Evolutionary conservation across 2,329 filamentous ascomycete genomes (phyloP), one percentile per base, ranked within the genome.

Genomic region (Thielaviopsis euricoi): DNA sequence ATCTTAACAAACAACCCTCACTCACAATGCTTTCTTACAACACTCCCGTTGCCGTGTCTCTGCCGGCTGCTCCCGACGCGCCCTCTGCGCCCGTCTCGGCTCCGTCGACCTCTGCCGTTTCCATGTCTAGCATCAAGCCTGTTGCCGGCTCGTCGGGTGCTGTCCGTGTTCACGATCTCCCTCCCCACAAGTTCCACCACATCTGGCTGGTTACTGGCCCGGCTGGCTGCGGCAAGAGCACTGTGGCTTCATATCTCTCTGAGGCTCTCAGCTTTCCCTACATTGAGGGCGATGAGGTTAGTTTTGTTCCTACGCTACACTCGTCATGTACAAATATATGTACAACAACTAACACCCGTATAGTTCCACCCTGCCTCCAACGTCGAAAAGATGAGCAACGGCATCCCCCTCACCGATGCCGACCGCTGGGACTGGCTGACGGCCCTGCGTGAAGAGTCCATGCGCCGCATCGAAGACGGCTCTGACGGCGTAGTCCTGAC

Each of bases 371-470:
- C 87, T 0, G 72, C 78, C 33, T 76, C 85, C 66, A 96, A 91
- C 72, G 83, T 90, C 64, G 84, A 90, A 57, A 98, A 97, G 72
- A 98, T 98, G 93, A 77, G 80, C 66, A 78, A 77, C 64, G 88
- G 88, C 64, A 83, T 82, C 58, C 89, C 93, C 2, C 77, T 98
- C 40, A 95, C 87, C 58, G 93, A 98, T 67, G 85, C 83, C 60
- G 93, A 98, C 72, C 86, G 93, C 62, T 97, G 93, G 93, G 91
- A 96, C 74, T 98, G 93, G 93, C 82, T 98, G 62, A 87, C 85
- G 52, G 76, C 77, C 13, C 77, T 93, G 15, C 86, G 87, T 62
- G 80, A 88, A 63, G 84, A 83, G 65, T 80, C 82, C 6, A 74
- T 83, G 58, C 71, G 71, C 56, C 74, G 74, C 55, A 74, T 86